Evolutionary conservation across 805 yeast species (phyloP).

Genomic region (Ogataea nakhonphanomensis): DNA sequence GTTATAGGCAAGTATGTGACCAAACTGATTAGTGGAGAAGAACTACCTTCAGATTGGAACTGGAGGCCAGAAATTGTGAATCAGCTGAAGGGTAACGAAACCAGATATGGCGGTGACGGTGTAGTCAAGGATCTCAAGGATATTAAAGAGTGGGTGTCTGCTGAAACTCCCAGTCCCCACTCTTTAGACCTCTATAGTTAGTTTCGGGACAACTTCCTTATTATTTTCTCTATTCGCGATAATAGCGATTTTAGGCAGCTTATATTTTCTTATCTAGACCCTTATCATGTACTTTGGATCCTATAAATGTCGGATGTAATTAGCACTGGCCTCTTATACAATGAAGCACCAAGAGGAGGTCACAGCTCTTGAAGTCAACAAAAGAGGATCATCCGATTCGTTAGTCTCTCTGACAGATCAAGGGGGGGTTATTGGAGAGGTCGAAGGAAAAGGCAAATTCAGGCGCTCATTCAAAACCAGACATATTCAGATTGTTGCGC

Average conservation of each 20-base stretch:
- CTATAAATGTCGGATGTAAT: too few species aligned
- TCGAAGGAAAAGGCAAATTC: conserved; percentile 9
- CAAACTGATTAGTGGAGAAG: conserved; percentile 7
- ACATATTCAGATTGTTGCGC: conserved; percentile 11
- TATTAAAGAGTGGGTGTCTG: conserved; percentile 26
- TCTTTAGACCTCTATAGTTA: conserved; percentile 3
- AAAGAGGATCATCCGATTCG: too few species aligned
- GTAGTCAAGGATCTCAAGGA: conserved; percentile 28
- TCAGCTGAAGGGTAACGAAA: conserved; percentile 21
- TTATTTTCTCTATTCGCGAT: neutral
- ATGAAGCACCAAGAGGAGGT: too few species aligned
- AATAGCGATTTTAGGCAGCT: too few species aligned
- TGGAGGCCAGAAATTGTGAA: conserved; percentile 14
- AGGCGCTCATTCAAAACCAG: conserved; percentile 12
- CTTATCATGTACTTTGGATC: too few species aligned
- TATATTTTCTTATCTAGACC: neutral
- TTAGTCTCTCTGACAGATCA: neutral
- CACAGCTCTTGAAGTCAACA: too few species aligned
- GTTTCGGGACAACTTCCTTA: neutral
- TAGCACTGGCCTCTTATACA: too few species aligned
- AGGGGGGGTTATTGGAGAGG: conserved; percentile 10
- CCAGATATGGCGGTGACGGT: conserved; percentile 32
- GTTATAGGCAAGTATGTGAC: conserved; percentile 22
- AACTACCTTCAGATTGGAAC: conserved; percentile 5
- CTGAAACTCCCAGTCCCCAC: conserved; percentile 17